A percentile compares a stretch with the other conserved stretches of the same genome.
These are phyloP conservation scores for Marasmius oreades DNA, from an alignment of 1,284 basidiomycete species.

Conservation along the genomic window DNA sequence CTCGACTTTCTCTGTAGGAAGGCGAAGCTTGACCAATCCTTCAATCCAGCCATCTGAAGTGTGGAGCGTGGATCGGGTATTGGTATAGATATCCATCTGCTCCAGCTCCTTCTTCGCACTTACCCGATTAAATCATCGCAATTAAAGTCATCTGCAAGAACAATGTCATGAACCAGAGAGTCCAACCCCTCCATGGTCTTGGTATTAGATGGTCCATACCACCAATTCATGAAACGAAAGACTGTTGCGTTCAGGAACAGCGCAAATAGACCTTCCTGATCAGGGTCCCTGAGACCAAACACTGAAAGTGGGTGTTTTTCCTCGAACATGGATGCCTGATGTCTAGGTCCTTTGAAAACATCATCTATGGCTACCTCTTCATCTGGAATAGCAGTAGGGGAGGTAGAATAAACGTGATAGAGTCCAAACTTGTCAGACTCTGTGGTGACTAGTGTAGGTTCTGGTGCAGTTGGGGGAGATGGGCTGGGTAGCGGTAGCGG, in stretches of 20 bases:
- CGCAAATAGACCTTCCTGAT: not conserved
- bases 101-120: not conserved
- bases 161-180: slow-evolving; percentile 14
- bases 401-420: not conserved
- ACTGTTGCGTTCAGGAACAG: slow-evolving; percentile 5
- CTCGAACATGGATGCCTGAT: not conserved
- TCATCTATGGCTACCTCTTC: slow-evolving; percentile 4
- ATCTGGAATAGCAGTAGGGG: slow-evolving; percentile 5
- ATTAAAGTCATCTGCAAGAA: slow-evolving; percentile 11
- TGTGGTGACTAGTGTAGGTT: not conserved
- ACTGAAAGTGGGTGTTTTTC: not conserved
- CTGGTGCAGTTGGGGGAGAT: too few species aligned
- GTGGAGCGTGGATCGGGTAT: not conserved
- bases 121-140: slow-evolving; percentile 8
- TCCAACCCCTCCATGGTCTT: slow-evolving; percentile 1
- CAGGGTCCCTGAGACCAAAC: not conserved
- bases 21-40: not conserved
- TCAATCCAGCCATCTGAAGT: not conserved
- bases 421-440: slow-evolving; percentile 7
- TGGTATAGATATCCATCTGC: not conserved
- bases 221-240: slow-evolving; percentile 9
- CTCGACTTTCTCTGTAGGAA: not conserved
- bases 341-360: slow-evolving; percentile 1
- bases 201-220: not conserved
- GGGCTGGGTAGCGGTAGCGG: not conserved